Base-by-base conservation (phyloP, 345 rosid genomes). In the Salix udensis region DNA sequence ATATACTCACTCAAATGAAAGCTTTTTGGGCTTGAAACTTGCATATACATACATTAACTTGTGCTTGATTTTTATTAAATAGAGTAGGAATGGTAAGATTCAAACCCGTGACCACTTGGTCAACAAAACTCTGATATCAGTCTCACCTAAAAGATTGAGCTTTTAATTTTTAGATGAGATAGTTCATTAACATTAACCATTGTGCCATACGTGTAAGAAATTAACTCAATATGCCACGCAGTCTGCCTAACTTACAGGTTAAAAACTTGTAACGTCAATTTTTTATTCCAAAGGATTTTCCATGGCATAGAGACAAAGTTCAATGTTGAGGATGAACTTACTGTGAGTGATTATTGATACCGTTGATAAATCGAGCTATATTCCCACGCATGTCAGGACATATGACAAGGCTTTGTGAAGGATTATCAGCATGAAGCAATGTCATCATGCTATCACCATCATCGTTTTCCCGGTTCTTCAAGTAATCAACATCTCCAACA, bases 361-460 rank as follows among this genome's bases (percentile, higher is more conserved):
- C 84, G 19, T 81, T 81, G 67, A 81, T 81, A 65, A 81, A 81
- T 13, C 84, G 78, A 64, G 84, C 81, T 34, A 81, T 65, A 11
- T 81, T 81, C 58, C 84, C 84, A 7, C 19, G 81, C 55, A 62
- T 81, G 37, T 77, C 69, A 18, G 84, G 81, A 61, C 84, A 81
- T 61, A 77, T 69, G 39, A 81, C 78, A 5, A 81, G 84, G 68
- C 78, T 81, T 53, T 74, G 55, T 16, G 78, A 64, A 37, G 78
- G 76, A 73, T 81, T 58, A 24, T 50, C 74, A 14, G 84, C 78
- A 6, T 42, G 74, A 31, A 81, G 84, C 81, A 81, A 74, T 11
- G 81, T 74, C 84, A 81, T 81, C 78, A 74, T 81, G 81, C 84
- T 77, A 65, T 81, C 81, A 3, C 84, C 84, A 10, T 52, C 77